These are phyloP conservation scores for Boletus tylopilopsis DNA, from an alignment of 768 basidiomycete species.

Conservation along the genomic window DNA sequence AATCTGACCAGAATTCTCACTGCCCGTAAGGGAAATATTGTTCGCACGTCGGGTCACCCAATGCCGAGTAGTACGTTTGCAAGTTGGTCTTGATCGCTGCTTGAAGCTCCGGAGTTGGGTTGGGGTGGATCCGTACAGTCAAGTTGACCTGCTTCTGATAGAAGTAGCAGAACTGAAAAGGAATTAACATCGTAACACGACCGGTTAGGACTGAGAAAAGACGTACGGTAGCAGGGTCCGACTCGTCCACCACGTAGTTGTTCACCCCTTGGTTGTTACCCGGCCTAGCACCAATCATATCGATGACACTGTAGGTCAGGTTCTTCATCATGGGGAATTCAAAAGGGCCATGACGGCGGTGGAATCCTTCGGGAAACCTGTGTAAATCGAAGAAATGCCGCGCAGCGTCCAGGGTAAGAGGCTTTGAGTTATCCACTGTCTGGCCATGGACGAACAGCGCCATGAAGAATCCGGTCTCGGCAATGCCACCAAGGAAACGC, in stretches of 20 bases:
- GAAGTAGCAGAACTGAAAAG: slow-evolving; percentile 12
- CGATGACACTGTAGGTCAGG: not conserved
- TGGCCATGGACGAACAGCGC: slow-evolving; percentile 22
- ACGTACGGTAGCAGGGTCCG: slow-evolving; percentile 13
- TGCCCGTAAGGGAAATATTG: no score
- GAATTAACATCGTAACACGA: not conserved
- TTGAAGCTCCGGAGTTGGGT: slow-evolving; percentile 6
- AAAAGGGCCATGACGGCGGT: slow-evolving; percentile 13
- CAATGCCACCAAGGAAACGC: slow-evolving; percentile 10
- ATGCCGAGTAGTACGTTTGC: no score
- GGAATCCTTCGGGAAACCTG: slow-evolving; percentile 14
- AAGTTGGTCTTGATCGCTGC: no score
- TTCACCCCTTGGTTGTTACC: slow-evolving; percentile 14
- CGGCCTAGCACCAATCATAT: not conserved
- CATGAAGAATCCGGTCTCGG: slow-evolving; percentile 14
- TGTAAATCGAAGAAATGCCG: slow-evolving; percentile 12
- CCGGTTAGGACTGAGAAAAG: not conserved
- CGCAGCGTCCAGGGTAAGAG: slow-evolving; percentile 7
- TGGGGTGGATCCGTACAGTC: slow-evolving; percentile 17
- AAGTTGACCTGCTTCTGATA: slow-evolving; percentile 18
- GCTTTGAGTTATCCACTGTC: slow-evolving; percentile 6
- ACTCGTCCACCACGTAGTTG: slow-evolving; percentile 10
- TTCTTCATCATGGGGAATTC: not conserved
- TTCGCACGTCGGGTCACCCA: no score
- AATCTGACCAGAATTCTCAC: no score